Evolutionary conservation across 208 protist species (phyloP).

Genomic region (Crithidia expoeki): DNA sequence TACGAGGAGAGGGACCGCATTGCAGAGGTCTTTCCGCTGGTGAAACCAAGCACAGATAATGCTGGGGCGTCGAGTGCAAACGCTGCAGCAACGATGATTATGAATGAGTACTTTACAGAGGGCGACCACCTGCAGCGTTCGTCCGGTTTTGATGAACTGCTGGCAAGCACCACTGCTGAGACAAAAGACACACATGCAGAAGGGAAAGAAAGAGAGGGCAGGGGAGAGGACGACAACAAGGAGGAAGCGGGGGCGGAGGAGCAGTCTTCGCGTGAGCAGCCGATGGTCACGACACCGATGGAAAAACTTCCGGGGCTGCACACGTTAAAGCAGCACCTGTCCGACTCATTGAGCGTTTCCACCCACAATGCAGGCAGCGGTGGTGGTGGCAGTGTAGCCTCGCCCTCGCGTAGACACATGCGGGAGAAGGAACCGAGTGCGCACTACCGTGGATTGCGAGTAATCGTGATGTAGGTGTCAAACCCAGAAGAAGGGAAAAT

Average conservation of each 20-base stretch:
- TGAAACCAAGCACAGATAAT: background rate
- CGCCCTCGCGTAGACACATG: background rate
- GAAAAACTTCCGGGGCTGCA: background rate
- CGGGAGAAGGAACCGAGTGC: background rate
- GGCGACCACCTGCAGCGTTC: background rate
- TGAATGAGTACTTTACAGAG: conserved; percentile 19
- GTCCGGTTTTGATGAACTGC: background rate
- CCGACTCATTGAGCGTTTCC: background rate
- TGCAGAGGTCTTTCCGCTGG: conserved; percentile 50
- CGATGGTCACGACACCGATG: background rate
- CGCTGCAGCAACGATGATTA: background rate
- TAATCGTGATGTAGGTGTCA: conserved; percentile 20
- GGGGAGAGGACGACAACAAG: background rate
- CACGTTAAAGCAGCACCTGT: background rate
- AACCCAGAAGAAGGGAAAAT: background rate
- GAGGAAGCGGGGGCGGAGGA: background rate
- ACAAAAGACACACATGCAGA: background rate
- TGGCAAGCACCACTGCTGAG: background rate
- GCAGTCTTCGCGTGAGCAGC: background rate
- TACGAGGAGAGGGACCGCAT: conserved; percentile 50
- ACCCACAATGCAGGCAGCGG: too few relatives aligned
- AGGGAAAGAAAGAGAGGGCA: too few relatives aligned
- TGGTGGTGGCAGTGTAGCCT: background rate
- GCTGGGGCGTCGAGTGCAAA: background rate
- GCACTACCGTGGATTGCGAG: conserved; percentile 6